These are phyloP conservation scores for Saturnispora halmiae DNA, from an alignment of 805 yeast genomes.

Conservation along the genomic window DNA sequence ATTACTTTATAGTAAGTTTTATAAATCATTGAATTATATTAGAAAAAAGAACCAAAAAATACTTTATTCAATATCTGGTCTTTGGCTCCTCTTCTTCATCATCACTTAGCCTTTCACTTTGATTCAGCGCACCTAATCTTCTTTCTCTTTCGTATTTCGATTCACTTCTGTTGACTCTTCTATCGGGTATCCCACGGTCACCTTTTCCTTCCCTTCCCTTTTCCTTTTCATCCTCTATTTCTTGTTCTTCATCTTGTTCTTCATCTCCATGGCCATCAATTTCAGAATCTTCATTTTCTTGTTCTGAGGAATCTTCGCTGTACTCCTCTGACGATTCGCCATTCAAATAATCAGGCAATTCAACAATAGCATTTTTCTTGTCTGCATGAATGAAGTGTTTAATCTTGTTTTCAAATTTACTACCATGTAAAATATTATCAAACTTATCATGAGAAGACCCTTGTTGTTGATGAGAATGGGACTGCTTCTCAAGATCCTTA, in stretches of 20 bases:
- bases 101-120: slow-evolving; percentile 26
- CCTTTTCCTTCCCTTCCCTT: slow-evolving; percentile 5
- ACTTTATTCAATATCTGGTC: slow-evolving; percentile 11
- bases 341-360: slow-evolving; percentile 9
- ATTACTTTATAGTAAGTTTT: no score
- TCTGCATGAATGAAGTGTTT: slow-evolving; percentile 21
- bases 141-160: slow-evolving; percentile 24
- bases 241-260: slow-evolving; percentile 15
- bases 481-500: slow-evolving; percentile 7
- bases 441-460: not conserved
- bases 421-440: slow-evolving; percentile 11
- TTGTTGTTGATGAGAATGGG: not conserved
- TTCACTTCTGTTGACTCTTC: slow-evolving; percentile 11
- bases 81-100: slow-evolving; percentile 29
- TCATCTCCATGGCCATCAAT: slow-evolving; percentile 18
- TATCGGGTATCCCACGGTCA: not conserved
- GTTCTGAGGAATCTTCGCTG: slow-evolving; percentile 17
- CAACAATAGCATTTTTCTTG: slow-evolving; percentile 17
- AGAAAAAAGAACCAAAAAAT: not conserved
- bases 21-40: not conserved
- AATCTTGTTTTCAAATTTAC: slow-evolving; percentile 22
- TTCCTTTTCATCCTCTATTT: slow-evolving; percentile 20
- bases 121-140: slow-evolving; percentile 24
- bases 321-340: slow-evolving; percentile 3
- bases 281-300: slow-evolving; percentile 21